Percentiles rank a stretch among this genome's conserved stretches.
Evolutionary conservation across 306 rosid species (phyloP).

Genomic region (Vigna hirtella): DNA sequence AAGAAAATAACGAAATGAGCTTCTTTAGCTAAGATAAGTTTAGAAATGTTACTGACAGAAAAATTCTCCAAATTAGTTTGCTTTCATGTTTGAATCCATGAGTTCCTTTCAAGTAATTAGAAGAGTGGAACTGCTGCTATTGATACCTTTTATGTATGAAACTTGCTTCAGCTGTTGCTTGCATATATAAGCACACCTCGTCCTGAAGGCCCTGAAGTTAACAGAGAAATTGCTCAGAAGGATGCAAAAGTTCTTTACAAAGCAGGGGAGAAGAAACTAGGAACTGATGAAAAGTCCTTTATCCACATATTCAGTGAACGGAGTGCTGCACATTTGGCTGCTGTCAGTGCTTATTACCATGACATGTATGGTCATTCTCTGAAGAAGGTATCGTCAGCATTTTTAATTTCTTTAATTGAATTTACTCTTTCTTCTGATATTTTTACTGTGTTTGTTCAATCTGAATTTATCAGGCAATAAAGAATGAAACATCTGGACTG

Average conservation of each 20-base stretch:
- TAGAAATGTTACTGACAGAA: no score
- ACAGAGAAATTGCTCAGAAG: slow-evolving; percentile 50
- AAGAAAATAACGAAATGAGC: no score
- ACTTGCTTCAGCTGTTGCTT: slow-evolving; percentile 63
- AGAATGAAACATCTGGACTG: slow-evolving; percentile 73
- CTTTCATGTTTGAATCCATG: background rate
- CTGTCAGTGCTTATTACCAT: slow-evolving; percentile 61
- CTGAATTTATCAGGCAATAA: slow-evolving; percentile 58
- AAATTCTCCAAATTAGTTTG: background rate
- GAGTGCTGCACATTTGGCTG: slow-evolving; percentile 76
- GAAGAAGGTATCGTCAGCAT: slow-evolving; percentile 59
- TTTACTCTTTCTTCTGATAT: slow-evolving; percentile 3
- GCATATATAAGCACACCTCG: slow-evolving; percentile 64
- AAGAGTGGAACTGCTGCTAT: slow-evolving; percentile 15
- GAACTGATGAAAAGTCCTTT: slow-evolving; percentile 64
- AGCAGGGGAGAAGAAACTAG: slow-evolving; percentile 64
- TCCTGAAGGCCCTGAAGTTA: slow-evolving; percentile 75
- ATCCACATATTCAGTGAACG: slow-evolving; percentile 64
- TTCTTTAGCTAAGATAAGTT: no score
- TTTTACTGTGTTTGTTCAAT: slow-evolving; percentile 42
- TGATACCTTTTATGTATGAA: slow-evolving; percentile 11
- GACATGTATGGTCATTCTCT: slow-evolving; percentile 59
- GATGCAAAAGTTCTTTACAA: slow-evolving; percentile 56
- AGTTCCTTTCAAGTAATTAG: slow-evolving; percentile 23
- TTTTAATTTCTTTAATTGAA: slow-evolving; percentile 2